phyloP scores from a whole-genome alignment of 176 grass and related monocot genomes.

The Secale cereale region DNA sequence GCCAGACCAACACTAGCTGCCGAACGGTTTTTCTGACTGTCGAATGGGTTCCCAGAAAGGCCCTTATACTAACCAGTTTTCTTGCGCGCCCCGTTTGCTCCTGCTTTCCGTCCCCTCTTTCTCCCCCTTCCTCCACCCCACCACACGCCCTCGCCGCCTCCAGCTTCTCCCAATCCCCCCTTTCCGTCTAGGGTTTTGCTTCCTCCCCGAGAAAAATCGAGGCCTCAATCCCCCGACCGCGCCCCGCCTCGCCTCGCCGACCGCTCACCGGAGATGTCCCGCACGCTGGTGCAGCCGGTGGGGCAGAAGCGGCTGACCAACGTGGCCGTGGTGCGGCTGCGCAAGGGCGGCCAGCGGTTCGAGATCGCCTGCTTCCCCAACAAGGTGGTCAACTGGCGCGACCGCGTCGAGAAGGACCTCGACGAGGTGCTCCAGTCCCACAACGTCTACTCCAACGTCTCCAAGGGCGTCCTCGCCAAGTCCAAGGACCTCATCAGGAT shows the following conservation, averaged over 20 bases:
- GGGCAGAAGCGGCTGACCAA: slow-evolving; percentile 75
- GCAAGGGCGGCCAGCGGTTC: slow-evolving; percentile 56
- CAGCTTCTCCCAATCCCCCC: background rate
- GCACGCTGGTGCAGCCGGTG: slow-evolving; percentile 63
- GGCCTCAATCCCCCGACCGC: background rate
- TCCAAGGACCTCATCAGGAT: slow-evolving; percentile 61
- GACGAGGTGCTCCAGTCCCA: slow-evolving; percentile 75
- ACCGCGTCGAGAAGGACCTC: slow-evolving; percentile 75
- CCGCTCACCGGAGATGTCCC: slow-evolving; percentile 26
- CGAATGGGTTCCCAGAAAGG: too few relatives aligned
- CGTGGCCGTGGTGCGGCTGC: slow-evolving; percentile 66
- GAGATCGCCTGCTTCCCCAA: slow-evolving; percentile 81
- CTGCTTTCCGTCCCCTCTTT: background rate
- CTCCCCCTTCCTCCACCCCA: background rate
- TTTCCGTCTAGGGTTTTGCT: slow-evolving; percentile 1
- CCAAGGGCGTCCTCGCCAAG: slow-evolving; percentile 68
- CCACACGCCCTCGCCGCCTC: background rate
- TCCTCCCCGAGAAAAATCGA: background rate
- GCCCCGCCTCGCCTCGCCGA: background rate
- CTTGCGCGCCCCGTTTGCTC: background rate
- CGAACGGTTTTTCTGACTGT: too few relatives aligned
- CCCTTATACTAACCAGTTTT: background rate
- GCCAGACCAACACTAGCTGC: too few relatives aligned
- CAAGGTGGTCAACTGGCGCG: slow-evolving; percentile 74
- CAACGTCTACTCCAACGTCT: slow-evolving; percentile 70